Conservation (phyloP, 2,329 filamentous ascomycete genomes). For the Aspergillus versicolor region DNA sequence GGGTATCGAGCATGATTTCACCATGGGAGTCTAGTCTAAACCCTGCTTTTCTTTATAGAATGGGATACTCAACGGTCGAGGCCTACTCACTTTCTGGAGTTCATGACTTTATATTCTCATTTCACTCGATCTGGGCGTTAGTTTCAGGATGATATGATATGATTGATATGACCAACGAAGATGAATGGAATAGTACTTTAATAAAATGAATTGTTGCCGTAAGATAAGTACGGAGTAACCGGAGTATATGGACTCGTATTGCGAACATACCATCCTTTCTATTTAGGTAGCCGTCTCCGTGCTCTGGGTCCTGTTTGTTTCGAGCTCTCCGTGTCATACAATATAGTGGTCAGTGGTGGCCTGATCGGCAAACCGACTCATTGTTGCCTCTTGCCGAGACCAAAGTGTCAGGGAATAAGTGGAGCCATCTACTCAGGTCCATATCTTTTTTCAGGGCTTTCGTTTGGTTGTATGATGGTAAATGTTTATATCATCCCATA, state of each 20-base stretch:
- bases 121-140: neutral
- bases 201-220: neutral
- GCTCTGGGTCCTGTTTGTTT: too few relatives aligned
- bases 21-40: constrained; percentile 76
- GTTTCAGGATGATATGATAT: neutral
- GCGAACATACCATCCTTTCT: neutral
- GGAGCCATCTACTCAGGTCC: neutral
- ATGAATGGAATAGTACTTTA: neutral
- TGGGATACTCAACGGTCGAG: neutral
- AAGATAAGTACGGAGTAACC: neutral
- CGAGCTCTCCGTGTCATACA: too few relatives aligned
- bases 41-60: neutral
- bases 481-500: neutral
- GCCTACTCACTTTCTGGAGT: neutral
- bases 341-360: neutral
- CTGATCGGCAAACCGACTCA: neutral
- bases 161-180: neutral
- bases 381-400: neutral
- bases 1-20: constrained; percentile 96
- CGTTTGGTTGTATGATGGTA: neutral
- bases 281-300: too few relatives aligned
- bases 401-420: neutral
- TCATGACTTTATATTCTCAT: neutral
- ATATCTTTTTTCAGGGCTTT: neutral
- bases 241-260: neutral